A percentile compares a stretch with the other conserved stretches of the same genome.
phyloP scores from a whole-genome alignment of 2,329 filamentous ascomycete genomes.

The Paracamarosporium sp. region DNA sequence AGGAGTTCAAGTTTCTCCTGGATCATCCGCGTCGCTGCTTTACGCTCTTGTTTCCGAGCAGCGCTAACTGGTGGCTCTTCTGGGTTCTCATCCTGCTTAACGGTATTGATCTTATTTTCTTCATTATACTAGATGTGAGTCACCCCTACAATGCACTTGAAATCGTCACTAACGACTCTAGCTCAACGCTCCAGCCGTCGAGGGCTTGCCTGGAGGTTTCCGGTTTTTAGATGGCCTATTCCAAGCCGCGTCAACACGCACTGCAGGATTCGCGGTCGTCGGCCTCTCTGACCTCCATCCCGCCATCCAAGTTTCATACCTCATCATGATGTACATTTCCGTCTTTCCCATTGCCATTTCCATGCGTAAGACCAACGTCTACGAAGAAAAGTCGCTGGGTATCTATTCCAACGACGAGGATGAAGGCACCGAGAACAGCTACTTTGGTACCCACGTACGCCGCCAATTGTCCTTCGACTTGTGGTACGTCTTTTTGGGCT shows the following conservation, averaged over 20 bases:
- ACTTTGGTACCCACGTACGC: constrained; percentile 89
- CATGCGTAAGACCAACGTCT: constrained; percentile 92
- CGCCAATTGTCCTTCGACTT: constrained; percentile 95
- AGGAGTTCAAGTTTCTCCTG: constrained; percentile 87
- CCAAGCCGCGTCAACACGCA: constrained; percentile 87
- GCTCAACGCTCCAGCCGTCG: constrained; percentile 76
- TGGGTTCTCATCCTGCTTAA: constrained; percentile 84
- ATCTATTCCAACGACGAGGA: constrained; percentile 66
- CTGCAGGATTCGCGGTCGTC: constrained; percentile 86
- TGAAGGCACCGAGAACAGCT: constrained; percentile 71
- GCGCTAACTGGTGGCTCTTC: constrained; percentile 96
- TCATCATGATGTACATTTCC: constrained; percentile 99
- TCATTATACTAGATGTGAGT: constrained; percentile 87
- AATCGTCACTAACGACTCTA: constrained; percentile 37
- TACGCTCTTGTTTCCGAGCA: constrained; percentile 87
- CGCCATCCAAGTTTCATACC: constrained; percentile 89
- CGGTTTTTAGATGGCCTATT: constrained; percentile 88
- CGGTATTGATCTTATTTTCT: constrained; percentile 84
- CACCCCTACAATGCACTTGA: neutral
- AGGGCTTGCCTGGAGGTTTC: constrained; percentile 71
- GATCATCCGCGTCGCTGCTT: constrained; percentile 97
- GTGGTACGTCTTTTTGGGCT: constrained; percentile 94
- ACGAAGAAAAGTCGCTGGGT: constrained; percentile 87
- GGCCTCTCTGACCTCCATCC: constrained; percentile 81
- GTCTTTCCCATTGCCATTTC: constrained; percentile 97